These are phyloP conservation scores for Bryoerythrophyllum caledonicum DNA, from an alignment of 225 moss, liverwort and hornwort genomes.

Conservation along the genomic window DNA sequence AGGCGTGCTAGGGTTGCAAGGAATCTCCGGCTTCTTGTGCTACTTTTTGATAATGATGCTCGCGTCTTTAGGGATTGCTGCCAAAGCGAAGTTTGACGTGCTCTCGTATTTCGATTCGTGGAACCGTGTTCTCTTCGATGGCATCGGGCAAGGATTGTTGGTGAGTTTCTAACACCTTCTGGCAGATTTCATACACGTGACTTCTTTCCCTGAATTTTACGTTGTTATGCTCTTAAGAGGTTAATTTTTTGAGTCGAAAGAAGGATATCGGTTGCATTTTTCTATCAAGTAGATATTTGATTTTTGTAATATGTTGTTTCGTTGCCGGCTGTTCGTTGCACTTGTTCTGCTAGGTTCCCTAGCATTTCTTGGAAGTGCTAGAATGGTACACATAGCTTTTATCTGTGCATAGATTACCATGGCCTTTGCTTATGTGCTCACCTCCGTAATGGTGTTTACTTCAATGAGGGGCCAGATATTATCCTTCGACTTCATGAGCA, in stretches of 20 bases:
- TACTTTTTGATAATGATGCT: constrained; percentile 88
- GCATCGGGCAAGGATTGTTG: constrained; percentile 92
- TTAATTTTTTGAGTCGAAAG: background rate
- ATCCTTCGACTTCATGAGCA: background rate
- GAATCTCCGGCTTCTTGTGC: constrained; percentile 77
- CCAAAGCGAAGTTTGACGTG: constrained; percentile 81
- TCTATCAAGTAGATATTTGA: background rate
- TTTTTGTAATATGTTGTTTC: background rate
- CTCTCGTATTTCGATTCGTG: constrained; percentile 91
- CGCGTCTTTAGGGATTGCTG: constrained; percentile 78
- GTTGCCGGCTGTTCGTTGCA: constrained; percentile 21
- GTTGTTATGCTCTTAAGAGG: background rate
- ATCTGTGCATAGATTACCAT: constrained; percentile 50
- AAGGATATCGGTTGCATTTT: background rate
- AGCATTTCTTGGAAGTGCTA: constrained; percentile 2
- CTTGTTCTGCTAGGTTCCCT: constrained; percentile 48
- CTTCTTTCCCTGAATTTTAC: background rate
- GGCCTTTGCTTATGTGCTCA: constrained; percentile 66
- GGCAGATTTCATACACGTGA: background rate
- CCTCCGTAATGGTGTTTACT: constrained; percentile 48
- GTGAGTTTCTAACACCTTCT: constrained; percentile 39
- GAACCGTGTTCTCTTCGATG: constrained; percentile 93
- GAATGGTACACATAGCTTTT: constrained; percentile 39
- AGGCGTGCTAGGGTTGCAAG: constrained; percentile 88
- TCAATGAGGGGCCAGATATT: constrained; percentile 54